Base-by-base conservation (phyloP, 441 rosid genomes). In the Rhodomyrtus psidioides region DNA sequence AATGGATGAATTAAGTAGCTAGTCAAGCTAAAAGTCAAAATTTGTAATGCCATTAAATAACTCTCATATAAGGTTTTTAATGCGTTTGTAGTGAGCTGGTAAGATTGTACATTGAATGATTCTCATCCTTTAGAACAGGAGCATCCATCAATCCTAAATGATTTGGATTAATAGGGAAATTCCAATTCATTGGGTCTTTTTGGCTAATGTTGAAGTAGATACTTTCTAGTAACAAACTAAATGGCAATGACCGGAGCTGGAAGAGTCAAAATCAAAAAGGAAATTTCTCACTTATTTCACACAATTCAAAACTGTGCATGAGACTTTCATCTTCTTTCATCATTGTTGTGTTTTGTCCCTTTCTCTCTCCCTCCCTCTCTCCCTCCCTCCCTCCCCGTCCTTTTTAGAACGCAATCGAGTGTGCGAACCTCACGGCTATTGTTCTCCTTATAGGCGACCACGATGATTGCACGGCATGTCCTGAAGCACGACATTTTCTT, bases 111-210 rank as follows among this genome's bases (percentile, higher is more conserved):
- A n/a, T n/a, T n/a, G n/a, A n/a, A n/a, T n/a, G n/a, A n/a, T n/a
- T n/a, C n/a, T n/a, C n/a, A n/a, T n/a, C n/a, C n/a, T n/a, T n/a
- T n/a, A n/a, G n/a, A n/a, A n/a, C n/a, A n/a, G n/a, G n/a, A n/a
- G n/a, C n/a, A n/a, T n/a, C n/a, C 12, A 0, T 1, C n/a, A 12
- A 8, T 9, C 1, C 5, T 0, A 16, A 28, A 28, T 28, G 1
- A 60, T 19, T 16, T 30, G 44, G 39, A 23, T 62, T 30, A 30
- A 17, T 30, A 15, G 44, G 24, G 14, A 4, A 30, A 62, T 62
- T 17, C 26, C 3, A 62, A 30, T 62, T 62, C 75, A 17, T 9
- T 4, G 26, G 44, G 1, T 30, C 44, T 30, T 62, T 62, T 30
- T 0, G 24, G 44, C 2, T 30, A 1, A 9, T 8, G 39, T 17